A percentile compares a stretch with the other conserved stretches of the same genome.
Evolutionary conservation across 2,329 filamentous ascomycete species (phyloP).

Genomic region (Mycogone perniciosa): DNA sequence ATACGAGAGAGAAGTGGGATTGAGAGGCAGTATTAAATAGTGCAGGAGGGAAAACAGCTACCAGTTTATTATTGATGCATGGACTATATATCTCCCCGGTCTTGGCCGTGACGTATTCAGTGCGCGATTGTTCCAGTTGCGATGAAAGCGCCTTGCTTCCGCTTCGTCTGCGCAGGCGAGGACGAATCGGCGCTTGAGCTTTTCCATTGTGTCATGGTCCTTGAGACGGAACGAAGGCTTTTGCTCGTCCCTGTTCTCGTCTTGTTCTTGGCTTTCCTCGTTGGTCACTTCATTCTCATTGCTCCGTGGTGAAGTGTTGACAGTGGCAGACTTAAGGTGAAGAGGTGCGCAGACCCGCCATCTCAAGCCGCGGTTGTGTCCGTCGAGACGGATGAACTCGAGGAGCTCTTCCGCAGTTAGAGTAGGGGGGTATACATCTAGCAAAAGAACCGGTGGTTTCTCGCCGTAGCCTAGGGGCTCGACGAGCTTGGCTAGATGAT

Average conservation of each 20-base stretch:
- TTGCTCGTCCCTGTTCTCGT: neutral
- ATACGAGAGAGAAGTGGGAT: neutral
- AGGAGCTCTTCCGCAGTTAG: constrained; percentile 30
- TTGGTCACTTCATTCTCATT: neutral
- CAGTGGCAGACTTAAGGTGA: constrained; percentile 6
- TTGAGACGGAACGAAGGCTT: neutral
- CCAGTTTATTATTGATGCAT: constrained; percentile 28
- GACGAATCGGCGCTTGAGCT: constrained; percentile 25
- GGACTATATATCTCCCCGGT: constrained; percentile 18
- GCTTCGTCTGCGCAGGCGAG: constrained; percentile 25
- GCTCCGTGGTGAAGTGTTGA: neutral
- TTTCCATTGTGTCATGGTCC: constrained; percentile 16
- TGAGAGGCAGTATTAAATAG: neutral
- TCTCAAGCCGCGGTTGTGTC: constrained; percentile 24
- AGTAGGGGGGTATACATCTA: constrained; percentile 23
- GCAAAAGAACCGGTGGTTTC: constrained; percentile 25
- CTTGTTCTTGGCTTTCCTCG: constrained; percentile 6
- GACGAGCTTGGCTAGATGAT: constrained; percentile 19
- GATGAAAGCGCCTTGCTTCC: constrained; percentile 35
- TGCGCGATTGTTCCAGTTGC: constrained; percentile 34
- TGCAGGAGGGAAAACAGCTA: constrained; percentile 17
- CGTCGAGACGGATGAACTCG: constrained; percentile 36
- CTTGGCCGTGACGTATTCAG: constrained; percentile 16
- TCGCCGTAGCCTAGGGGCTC: constrained; percentile 17
- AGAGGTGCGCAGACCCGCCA: constrained; percentile 21